Conservation (phyloP, 768 basidiomycete genomes). For the Amanita inopinata region DNA sequence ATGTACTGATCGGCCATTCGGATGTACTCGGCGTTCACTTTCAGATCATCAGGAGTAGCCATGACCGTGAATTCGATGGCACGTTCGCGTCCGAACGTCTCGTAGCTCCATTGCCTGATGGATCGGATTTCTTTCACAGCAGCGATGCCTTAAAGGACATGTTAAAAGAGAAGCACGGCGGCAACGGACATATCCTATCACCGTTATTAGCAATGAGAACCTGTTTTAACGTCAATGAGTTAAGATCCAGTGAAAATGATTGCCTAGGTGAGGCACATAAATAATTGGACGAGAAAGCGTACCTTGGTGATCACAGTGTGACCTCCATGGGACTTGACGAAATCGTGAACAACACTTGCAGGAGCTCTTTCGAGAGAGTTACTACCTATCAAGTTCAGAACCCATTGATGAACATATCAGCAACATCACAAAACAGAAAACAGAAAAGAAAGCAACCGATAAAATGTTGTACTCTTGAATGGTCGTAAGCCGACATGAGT, state of each 20-base stretch:
- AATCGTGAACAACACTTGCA: slow-evolving; percentile 74
- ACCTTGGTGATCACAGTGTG: slow-evolving; percentile 99
- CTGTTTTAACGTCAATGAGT: slow-evolving; percentile 34
- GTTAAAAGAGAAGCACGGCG: slow-evolving; percentile 12
- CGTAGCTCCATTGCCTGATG: slow-evolving; percentile 99
- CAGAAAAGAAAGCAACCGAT: slow-evolving; percentile 28
- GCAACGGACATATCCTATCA: slow-evolving; percentile 18
- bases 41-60: slow-evolving; percentile 98
- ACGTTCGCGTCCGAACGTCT: slow-evolving; percentile 94
- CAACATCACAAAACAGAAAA: slow-evolving; percentile 6
- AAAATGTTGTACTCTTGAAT: slow-evolving; percentile 44
- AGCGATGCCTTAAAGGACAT: slow-evolving; percentile 67
- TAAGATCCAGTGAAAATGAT: too few relatives aligned
- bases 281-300: slow-evolving; percentile 14
- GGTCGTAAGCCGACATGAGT: slow-evolving; percentile 43
- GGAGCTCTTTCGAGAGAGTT: slow-evolving; percentile 84
- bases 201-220: slow-evolving; percentile 99
- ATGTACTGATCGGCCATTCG: slow-evolving; percentile 99
- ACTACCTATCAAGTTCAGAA: slow-evolving; percentile 53
- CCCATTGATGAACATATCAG: slow-evolving; percentile 10
- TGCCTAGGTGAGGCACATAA: too few relatives aligned
- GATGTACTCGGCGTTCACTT: slow-evolving; percentile 99
- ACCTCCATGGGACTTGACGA: slow-evolving; percentile 84
- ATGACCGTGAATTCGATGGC: slow-evolving; percentile 98
- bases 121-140: slow-evolving; percentile 99